These are phyloP conservation scores for Pelargonium cotyledonis DNA, from an alignment of 441 rosid species.

Conservation along the genomic window DNA sequence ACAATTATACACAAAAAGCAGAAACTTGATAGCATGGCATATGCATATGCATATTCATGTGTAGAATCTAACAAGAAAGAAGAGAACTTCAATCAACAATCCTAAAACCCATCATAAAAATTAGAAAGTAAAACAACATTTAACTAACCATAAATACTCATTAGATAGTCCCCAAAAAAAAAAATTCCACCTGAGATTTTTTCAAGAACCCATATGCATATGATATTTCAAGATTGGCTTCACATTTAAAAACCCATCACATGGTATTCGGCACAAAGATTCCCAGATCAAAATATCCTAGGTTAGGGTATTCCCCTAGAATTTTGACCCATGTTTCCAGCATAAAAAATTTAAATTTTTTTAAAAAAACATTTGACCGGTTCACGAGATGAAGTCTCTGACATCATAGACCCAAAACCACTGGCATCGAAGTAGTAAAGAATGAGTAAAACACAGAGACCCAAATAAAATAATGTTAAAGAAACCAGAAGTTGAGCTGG, in stretches of 20 bases:
- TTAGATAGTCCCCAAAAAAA: background rate
- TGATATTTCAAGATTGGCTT: conserved; percentile 3
- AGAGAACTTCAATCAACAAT: background rate
- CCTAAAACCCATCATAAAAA: background rate
- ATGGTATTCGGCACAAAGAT: background rate
- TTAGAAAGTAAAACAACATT: background rate
- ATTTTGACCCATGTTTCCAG: conserved; percentile 4
- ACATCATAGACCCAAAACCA: background rate
- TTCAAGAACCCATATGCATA: background rate
- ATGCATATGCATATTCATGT: too few species aligned
- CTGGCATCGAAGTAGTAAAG: too few species aligned
- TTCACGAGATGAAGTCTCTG: background rate
- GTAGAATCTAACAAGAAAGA: background rate
- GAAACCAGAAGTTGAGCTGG: background rate
- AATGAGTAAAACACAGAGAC: too few species aligned
- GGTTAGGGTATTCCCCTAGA: background rate
- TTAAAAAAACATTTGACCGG: background rate
- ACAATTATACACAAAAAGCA: too few species aligned
- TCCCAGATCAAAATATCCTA: background rate
- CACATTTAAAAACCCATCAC: background rate
- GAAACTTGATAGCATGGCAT: too few species aligned
- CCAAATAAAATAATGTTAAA: too few species aligned
- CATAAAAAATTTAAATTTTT: background rate
- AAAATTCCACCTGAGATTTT: background rate
- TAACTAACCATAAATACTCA: background rate